Evolutionary conservation across 192 early-diverging fungal species (phyloP).

Genomic region (Kappamyces sp.): DNA sequence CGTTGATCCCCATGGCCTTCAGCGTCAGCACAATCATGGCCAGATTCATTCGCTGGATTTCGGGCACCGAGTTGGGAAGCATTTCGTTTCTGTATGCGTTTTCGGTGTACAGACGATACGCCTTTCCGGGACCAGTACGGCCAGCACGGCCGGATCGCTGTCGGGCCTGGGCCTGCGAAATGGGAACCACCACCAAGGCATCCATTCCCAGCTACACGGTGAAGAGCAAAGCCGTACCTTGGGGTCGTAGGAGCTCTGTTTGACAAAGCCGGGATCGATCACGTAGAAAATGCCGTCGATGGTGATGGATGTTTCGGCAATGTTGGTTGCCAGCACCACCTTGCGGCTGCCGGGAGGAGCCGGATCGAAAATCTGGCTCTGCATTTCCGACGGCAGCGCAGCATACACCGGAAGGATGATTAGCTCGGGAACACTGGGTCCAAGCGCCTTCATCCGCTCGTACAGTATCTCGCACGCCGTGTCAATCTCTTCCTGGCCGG

Average conservation of each 20-base stretch:
- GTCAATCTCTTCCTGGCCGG: conserved; percentile 99
- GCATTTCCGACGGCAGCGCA: conserved; percentile 91
- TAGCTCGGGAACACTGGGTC: conserved; percentile 69
- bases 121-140: conserved; percentile 92
- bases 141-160: conserved; percentile 96
- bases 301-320: conserved; percentile 98
- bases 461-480: conserved; percentile 59
- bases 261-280: conserved; percentile 96
- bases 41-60: conserved; percentile 95
- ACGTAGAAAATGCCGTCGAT: conserved; percentile 92
- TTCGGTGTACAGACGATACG: conserved; percentile 92
- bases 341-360: conserved; percentile 91
- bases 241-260: conserved; percentile 93
- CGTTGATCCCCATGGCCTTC: conserved; percentile 95
- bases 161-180: conserved; percentile 86
- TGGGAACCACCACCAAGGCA: conserved; percentile 89
- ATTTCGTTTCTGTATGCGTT: conserved; percentile 89
- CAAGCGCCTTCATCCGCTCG: conserved; percentile 73
- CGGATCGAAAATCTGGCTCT: conserved; percentile 94
- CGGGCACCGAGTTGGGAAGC: conserved; percentile 89
- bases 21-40: conserved; percentile 82
- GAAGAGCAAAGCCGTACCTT: conserved; percentile 22
- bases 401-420: conserved; percentile 96
- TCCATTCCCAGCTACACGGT: conserved; percentile 76
- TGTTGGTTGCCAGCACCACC: conserved; percentile 95